Evolutionary conservation across 1,284 basidiomycete species (phyloP).

Genomic region (Anthracocystis panici-leucophaei): DNA sequence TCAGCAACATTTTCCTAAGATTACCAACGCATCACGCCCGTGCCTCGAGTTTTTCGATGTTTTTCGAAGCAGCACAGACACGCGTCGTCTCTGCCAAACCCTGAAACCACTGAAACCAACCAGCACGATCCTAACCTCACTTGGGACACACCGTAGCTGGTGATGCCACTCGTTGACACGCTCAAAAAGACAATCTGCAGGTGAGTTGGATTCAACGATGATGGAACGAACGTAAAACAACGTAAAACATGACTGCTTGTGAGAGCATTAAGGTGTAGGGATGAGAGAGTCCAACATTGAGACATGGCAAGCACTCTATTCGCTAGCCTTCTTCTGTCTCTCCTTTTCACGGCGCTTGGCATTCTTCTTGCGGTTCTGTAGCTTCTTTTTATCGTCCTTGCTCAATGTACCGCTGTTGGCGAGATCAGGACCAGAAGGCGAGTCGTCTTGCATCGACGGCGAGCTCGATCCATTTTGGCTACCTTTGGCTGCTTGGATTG

Average conservation of each 20-base stretch:
- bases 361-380: conserved; percentile 49
- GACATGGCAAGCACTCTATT: background rate
- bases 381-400: conserved; percentile 47
- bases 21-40: background rate
- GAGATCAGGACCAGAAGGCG: conserved; percentile 40
- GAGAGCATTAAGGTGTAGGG: background rate
- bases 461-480: conserved; percentile 28
- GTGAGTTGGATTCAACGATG: too few species aligned
- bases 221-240: background rate
- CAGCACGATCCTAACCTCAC: background rate
- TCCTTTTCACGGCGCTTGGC: conserved; percentile 48
- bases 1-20: background rate
- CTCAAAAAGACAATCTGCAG: too few species aligned
- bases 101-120: background rate
- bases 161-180: too few species aligned
- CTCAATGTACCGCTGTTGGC: conserved; percentile 36
- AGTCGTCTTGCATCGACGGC: conserved; percentile 32
- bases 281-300: too few species aligned
- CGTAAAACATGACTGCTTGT: background rate
- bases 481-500: conserved; percentile 1
- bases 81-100: background rate
- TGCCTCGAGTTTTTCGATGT: conserved; percentile 3
- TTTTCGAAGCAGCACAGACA: conserved; percentile 10
- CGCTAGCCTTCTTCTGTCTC: conserved; percentile 38
- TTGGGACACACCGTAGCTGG: background rate